Conservation (phyloP, 1,284 basidiomycete species). For the Apiotrichum porosum region DNA sequence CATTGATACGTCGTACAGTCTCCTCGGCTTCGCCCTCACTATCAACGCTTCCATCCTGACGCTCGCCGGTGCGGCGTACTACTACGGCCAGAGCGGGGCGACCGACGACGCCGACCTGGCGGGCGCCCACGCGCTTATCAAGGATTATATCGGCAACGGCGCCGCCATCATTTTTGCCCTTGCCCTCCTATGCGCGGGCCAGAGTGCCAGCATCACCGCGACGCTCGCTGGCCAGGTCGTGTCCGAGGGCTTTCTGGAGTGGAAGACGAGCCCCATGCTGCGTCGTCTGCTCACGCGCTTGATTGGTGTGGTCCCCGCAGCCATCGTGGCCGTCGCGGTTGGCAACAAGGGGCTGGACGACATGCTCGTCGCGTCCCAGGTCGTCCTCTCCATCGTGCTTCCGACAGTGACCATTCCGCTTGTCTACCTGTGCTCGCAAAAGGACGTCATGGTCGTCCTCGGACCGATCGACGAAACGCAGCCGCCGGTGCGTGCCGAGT, state of each 20-base stretch:
- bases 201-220: constrained; percentile 87
- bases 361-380: constrained; percentile 83
- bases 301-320: constrained; percentile 80
- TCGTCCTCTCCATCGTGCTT: constrained; percentile 77
- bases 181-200: constrained; percentile 75
- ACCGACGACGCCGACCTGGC: constrained; percentile 64
- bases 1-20: constrained; percentile 49
- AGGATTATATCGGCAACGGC: constrained; percentile 60
- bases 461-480: constrained; percentile 37
- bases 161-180: constrained; percentile 81
- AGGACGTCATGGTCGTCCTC: constrained; percentile 63
- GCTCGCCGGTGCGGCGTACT: constrained; percentile 64
- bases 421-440: constrained; percentile 66
- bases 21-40: constrained; percentile 76
- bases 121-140: constrained; percentile 72
- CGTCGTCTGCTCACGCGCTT: constrained; percentile 78
- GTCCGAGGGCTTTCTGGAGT: constrained; percentile 87
- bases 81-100: constrained; percentile 51
- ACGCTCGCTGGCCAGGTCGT: constrained; percentile 89
- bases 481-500: neutral
- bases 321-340: constrained; percentile 68
- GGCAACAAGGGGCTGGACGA: constrained; percentile 72
- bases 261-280: constrained; percentile 75
- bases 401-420: constrained; percentile 82
- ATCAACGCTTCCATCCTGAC: constrained; percentile 73